A percentile compares a stretch with the other conserved stretches of the same genome.
phyloP scores from a whole-genome alignment of 768 basidiomycete genomes.

The Xanthoconium purpureum region DNA sequence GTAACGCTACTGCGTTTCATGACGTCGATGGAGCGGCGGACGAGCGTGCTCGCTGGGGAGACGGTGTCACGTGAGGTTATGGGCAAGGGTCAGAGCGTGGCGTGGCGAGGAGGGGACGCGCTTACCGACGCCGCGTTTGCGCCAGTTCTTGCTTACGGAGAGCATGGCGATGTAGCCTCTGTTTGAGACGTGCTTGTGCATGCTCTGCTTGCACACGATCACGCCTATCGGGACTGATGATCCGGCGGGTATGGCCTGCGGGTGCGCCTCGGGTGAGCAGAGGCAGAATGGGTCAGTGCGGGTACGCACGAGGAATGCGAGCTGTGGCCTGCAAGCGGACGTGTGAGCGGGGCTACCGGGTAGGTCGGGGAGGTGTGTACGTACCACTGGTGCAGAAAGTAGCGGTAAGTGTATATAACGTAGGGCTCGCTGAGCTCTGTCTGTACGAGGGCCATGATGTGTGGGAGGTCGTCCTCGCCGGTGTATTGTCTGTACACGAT shows the following conservation, averaged over 20 bases:
- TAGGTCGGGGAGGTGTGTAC: conserved; percentile 25
- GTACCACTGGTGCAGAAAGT: conserved; percentile 95
- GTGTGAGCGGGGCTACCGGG: background rate
- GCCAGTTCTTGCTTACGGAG: conserved; percentile 77
- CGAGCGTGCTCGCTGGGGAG: conserved; percentile 73
- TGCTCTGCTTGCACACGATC: conserved; percentile 96
- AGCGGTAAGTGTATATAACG: conserved; percentile 93
- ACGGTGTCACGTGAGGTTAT: conserved; percentile 1
- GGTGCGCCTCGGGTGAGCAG: background rate
- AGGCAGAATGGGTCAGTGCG: fast-evolving
- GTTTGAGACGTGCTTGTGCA: conserved; percentile 70
- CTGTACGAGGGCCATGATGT: conserved; percentile 85
- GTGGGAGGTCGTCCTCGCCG: conserved; percentile 75
- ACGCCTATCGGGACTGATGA: conserved; percentile 72
- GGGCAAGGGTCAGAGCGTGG: conserved; percentile 1
- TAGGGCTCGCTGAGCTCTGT: conserved; percentile 94
- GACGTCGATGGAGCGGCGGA: conserved; percentile 73
- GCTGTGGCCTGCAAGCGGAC: conserved; percentile 66
- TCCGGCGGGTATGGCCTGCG: conserved; percentile 27
- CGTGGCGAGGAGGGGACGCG: conserved; percentile 13
- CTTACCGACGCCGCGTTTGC: conserved; percentile 91
- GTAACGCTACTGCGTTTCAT: conserved; percentile 84
- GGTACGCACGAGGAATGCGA: conserved; percentile 67
- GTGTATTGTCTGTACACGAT: conserved; percentile 64
- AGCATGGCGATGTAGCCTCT: conserved; percentile 99